A percentile compares a stretch with the other conserved stretches of the same genome.
phyloP scores from a whole-genome alignment of 495 filamentous ascomycete genomes.

The Podospora didyma region DNA sequence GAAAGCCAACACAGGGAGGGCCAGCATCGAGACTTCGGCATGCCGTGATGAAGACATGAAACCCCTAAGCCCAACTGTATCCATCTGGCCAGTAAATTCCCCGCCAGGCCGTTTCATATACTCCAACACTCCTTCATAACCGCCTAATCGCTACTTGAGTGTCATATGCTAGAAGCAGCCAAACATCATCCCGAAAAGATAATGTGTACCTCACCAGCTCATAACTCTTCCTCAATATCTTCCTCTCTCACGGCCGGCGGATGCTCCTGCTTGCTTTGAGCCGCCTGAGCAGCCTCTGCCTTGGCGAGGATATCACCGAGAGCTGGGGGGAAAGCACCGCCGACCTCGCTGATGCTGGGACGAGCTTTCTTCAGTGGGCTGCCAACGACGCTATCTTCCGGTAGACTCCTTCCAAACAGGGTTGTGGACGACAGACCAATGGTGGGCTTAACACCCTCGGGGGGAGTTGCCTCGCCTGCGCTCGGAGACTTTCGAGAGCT shows the following conservation, averaged over 20 bases:
- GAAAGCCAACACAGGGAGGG: no score
- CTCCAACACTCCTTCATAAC: no score
- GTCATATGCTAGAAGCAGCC: background rate
- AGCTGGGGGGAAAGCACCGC: conserved; percentile 39
- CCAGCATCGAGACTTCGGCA: no score
- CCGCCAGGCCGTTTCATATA: no score
- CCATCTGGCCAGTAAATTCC: no score
- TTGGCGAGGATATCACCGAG: conserved; percentile 44
- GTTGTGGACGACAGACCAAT: conserved; percentile 22
- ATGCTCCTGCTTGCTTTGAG: conserved; percentile 30
- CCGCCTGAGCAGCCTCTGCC: conserved; percentile 37
- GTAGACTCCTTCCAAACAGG: conserved; percentile 30
- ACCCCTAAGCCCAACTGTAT: no score
- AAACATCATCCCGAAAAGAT: background rate
- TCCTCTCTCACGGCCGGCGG: conserved; percentile 19
- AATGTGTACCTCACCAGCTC: background rate
- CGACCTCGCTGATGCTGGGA: conserved; percentile 54
- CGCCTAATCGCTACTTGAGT: background rate
- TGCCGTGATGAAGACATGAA: no score
- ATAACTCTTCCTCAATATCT: conserved; percentile 45
- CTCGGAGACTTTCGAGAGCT: conserved; percentile 38
- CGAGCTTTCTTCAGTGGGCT: conserved; percentile 84
- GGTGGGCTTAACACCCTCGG: conserved; percentile 3
- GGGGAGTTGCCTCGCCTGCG: conserved; percentile 34
- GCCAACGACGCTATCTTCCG: conserved; percentile 52